Evolutionary conservation across 2,329 filamentous ascomycete genomes (phyloP).

Genomic region (Penicillium sp.): DNA sequence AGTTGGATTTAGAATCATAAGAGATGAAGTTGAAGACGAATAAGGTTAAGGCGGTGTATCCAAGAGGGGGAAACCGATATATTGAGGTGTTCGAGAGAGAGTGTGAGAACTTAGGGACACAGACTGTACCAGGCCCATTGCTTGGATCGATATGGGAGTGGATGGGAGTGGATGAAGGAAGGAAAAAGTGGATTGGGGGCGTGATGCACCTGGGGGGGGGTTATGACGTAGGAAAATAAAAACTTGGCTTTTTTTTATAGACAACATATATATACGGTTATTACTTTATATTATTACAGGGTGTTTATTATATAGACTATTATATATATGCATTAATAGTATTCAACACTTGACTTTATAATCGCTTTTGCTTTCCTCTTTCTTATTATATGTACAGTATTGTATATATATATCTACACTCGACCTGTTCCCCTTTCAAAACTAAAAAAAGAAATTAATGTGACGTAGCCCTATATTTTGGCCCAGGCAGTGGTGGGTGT

Average conservation of each 20-base stretch:
- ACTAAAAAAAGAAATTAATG: background rate
- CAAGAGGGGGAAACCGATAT: background rate
- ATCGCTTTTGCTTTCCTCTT: no score
- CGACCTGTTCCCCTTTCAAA: background rate
- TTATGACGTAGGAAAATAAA: constrained; percentile 35
- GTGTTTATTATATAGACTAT: no score
- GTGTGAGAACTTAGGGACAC: constrained; percentile 12
- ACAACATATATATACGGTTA: background rate
- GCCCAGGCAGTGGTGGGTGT: no score
- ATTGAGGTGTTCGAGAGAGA: background rate
- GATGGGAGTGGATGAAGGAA: constrained; percentile 12
- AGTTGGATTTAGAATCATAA: constrained; percentile 14
- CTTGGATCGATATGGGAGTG: constrained; percentile 26
- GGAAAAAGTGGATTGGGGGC: constrained; percentile 21
- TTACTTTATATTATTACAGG: background rate
- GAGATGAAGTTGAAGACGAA: constrained; percentile 5
- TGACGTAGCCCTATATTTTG: background rate
- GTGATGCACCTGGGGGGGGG: constrained; percentile 28
- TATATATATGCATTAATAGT: no score
- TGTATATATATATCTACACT: background rate
- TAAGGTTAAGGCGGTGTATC: constrained; percentile 21
- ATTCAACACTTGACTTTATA: no score
- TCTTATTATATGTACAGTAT: no score
- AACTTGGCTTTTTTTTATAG: background rate
- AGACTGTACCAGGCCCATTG: constrained; percentile 20